A percentile compares a stretch with the other conserved stretches of the same genome.
These are phyloP conservation scores for Casuarina equisetifolia DNA, from an alignment of 306 rosid species.

Conservation along the genomic window DNA sequence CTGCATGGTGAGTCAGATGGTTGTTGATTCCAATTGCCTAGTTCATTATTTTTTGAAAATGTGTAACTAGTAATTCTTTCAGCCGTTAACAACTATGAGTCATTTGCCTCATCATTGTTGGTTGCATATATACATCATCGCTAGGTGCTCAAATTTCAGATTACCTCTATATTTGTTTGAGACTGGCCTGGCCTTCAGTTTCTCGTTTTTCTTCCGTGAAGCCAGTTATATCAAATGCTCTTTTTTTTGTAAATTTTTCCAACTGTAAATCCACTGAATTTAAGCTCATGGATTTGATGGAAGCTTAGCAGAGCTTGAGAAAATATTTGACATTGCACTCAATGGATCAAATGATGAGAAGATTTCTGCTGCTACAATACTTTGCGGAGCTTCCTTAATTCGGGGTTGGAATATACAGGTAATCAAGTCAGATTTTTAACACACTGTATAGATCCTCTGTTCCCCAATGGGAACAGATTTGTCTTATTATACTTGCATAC, in stretches of 20 bases:
- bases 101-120: constrained; percentile 3
- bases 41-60: not conserved
- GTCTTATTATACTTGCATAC: not conserved
- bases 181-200: constrained; percentile 78
- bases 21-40: not conserved
- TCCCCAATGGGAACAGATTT: constrained; percentile 7
- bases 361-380: constrained; percentile 88
- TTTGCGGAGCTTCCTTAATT: constrained; percentile 89
- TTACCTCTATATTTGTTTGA: constrained; percentile 28
- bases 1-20: constrained; percentile 16
- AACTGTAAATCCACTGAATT: constrained; percentile 91
- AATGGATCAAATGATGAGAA: constrained; percentile 88
- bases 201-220: constrained; percentile 70
- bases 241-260: constrained; percentile 78
- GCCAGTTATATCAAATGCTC: constrained; percentile 93
- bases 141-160: constrained; percentile 34
- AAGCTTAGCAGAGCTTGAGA: constrained; percentile 99
- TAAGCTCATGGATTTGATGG: constrained; percentile 99
- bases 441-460: constrained; percentile 18
- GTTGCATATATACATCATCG: constrained; percentile 18
- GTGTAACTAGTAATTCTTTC: constrained; percentile 3
- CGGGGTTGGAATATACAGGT: constrained; percentile 99
- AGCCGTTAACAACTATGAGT: constrained; percentile 20
- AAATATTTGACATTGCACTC: constrained; percentile 74
- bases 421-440: constrained; percentile 25